Evolutionary conservation across 1,284 basidiomycete genomes (phyloP).

Genomic region (Moesziomyces sp.): DNA sequence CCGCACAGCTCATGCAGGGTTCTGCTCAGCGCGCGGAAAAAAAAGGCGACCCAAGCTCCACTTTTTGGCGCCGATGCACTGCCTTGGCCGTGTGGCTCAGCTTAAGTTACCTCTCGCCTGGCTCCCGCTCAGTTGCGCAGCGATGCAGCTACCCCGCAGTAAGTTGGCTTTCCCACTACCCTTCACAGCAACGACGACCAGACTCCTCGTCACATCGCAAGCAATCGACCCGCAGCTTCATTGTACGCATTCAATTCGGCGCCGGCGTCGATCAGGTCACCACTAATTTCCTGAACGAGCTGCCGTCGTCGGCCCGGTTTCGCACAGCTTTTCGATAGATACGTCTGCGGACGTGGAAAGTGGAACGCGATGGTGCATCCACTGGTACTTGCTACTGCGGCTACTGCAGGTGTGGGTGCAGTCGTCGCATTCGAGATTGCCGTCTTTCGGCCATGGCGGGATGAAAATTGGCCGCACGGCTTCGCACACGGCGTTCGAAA

Average conservation of each 20-base stretch:
- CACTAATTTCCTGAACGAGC: neutral
- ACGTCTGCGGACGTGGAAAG: neutral
- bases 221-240: no score
- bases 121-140: neutral
- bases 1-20: constrained; percentile 3
- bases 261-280: no score
- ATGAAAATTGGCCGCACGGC: constrained; percentile 55
- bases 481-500: constrained; percentile 39
- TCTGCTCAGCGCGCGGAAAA: constrained; percentile 2
- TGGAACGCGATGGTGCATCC: constrained; percentile 47
- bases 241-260: no score
- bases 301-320: no score
- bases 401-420: constrained; percentile 46
- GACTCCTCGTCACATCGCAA: no score
- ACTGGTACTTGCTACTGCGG: constrained; percentile 50
- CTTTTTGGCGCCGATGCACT: neutral
- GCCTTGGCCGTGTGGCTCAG: neutral
- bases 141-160: no score
- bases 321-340: neutral
- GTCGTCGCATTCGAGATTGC: constrained; percentile 54
- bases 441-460: constrained; percentile 55
- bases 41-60: neutral
- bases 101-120: no score
- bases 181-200: neutral
- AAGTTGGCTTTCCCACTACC: neutral